Evolutionary conservation across 345 rosid species (phyloP), one percentile per base, ranked within the genome.

Genomic region (Gossypium anomalum): DNA sequence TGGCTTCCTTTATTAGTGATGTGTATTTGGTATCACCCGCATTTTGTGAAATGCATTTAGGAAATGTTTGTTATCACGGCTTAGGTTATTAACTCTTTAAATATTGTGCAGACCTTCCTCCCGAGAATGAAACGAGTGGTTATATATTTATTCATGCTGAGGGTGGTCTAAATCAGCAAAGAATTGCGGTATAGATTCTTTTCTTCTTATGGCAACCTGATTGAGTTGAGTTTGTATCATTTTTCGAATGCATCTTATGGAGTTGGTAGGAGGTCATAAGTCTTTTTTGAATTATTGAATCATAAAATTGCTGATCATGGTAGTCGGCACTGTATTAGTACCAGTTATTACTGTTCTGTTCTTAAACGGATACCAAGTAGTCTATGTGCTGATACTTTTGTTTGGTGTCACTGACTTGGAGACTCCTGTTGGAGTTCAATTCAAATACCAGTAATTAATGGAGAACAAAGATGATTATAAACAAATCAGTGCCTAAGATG

Each of bases 91-190:
- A 53, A 80, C 73, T 78, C 55, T 47, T 62, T 72, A 62, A 17
- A 25, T 44, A 71, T 61, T 72, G 71, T 83, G 82, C 97, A 96
- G 98, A 88, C 89, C 82, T 96, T 84, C 95, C 90, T 81, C 87
- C 85, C 1, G 95, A 92, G 86, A 96, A 96, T 85, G 97, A 92
- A 86, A 96, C 98, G 78, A 92, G 76, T 81, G 99, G 98, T 29
- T 96, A 93, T 79, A 89, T 96, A 72, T 96, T 96, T 81, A 93
- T 96, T 78, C 97, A 96, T 81, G 99, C 98, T 5, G 98, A 96
- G 85, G 99, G 99, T 57, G 98, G 99, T 76, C 81, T 96, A 82
- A 96, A 96, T 92, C 99, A 96, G 80, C 99, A 96, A 82, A 85
- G 99, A 60, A 93, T 96, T 70, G 98, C 98, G 74, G 99, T 96